Evolutionary conservation across 1,139 yeast species (phyloP).

Genomic region (Yamadazyma dushanensis): DNA sequence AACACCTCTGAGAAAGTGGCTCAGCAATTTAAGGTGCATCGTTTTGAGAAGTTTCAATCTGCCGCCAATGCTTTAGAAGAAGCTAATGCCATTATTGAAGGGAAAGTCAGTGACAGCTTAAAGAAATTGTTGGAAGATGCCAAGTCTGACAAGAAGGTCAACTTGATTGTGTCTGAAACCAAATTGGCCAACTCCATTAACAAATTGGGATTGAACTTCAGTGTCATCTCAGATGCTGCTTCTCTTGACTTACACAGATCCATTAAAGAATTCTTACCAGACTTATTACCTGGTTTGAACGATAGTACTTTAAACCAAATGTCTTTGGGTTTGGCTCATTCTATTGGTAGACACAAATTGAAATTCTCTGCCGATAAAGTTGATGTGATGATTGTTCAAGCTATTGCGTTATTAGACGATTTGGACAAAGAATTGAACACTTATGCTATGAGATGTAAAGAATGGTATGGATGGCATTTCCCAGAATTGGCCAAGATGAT

Average conservation of each 20-base stretch:
- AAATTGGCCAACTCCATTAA: constrained; percentile 95
- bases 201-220: constrained; percentile 85
- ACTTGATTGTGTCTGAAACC: constrained; percentile 90
- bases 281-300: constrained; percentile 87
- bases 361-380: constrained; percentile 97
- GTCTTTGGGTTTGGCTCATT: constrained; percentile 97
- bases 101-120: constrained; percentile 86
- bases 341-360: constrained; percentile 95
- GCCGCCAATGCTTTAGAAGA: constrained; percentile 97
- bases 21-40: constrained; percentile 82
- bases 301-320: constrained; percentile 85
- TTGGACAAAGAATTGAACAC: constrained; percentile 97
- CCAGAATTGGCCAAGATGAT: constrained; percentile 97
- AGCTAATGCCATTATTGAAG: constrained; percentile 88
- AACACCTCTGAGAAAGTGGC: constrained; percentile 81
- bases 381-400: constrained; percentile 98
- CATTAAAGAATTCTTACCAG: constrained; percentile 90
- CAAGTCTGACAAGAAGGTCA: constrained; percentile 85
- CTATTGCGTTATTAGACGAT: constrained; percentile 94
- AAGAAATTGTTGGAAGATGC: constrained; percentile 74
- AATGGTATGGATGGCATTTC: constrained; percentile 99
- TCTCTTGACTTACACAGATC: constrained; percentile 94
- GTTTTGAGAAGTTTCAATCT: constrained; percentile 89
- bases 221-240: constrained; percentile 92
- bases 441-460: constrained; percentile 97